A percentile compares a stretch with the other conserved stretches of the same genome.
These are phyloP conservation scores for Colletotrichum sidae DNA, from an alignment of 2,329 filamentous ascomycete genomes.

Conservation along the genomic window DNA sequence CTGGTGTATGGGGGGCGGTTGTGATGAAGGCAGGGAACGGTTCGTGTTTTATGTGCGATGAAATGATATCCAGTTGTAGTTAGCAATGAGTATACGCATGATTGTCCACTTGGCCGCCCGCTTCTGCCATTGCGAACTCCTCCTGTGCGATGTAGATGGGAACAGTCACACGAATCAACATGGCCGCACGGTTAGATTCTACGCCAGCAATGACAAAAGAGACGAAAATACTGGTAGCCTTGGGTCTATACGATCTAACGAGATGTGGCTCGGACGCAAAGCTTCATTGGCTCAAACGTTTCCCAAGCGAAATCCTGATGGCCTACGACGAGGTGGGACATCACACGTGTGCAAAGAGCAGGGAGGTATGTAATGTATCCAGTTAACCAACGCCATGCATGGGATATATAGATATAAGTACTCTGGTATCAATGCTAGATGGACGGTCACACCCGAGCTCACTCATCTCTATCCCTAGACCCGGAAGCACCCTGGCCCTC, in stretches of 20 bases:
- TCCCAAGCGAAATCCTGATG: too few species aligned
- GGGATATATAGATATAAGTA: not conserved
- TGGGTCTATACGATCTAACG: too few species aligned
- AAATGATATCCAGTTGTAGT: constrained; percentile 25
- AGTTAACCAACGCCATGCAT: not conserved
- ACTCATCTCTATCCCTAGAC: constrained; percentile 18
- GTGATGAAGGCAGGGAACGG: not conserved
- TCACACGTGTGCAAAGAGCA: too few species aligned
- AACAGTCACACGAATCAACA: too few species aligned
- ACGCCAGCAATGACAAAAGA: too few species aligned
- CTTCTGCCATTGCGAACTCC: not conserved
- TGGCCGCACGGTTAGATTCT: too few species aligned
- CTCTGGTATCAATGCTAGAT: not conserved
- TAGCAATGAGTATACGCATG: constrained; percentile 21
- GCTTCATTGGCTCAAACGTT: too few species aligned
- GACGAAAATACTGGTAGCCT: too few species aligned
- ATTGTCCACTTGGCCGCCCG: not conserved
- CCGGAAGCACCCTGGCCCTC: not conserved
- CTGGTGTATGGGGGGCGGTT: not conserved
- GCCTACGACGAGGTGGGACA: too few species aligned
- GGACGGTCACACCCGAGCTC: not conserved
- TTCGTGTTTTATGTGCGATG: constrained; percentile 25
- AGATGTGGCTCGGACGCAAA: too few species aligned
- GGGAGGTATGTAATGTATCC: too few species aligned
- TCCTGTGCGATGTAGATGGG: too few species aligned